A percentile compares a stretch with the other conserved stretches of the same genome.
These are phyloP conservation scores for Aspergillus felis DNA, from an alignment of 2,329 filamentous ascomycete species.

Conservation along the genomic window DNA sequence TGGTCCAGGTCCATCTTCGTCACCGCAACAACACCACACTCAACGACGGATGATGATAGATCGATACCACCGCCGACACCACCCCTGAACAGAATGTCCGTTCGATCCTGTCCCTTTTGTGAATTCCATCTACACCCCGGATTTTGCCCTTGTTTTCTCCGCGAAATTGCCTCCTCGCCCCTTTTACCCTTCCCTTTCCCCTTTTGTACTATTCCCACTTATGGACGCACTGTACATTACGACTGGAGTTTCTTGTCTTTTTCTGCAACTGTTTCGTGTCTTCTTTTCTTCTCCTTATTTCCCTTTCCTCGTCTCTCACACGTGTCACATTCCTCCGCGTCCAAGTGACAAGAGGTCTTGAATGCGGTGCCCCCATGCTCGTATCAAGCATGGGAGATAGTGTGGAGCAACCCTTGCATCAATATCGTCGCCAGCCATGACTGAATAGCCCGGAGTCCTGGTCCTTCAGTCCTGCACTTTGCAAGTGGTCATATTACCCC, in stretches of 20 bases:
- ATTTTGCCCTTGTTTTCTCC: not conserved
- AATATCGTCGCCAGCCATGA: not conserved
- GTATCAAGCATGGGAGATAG: slow-evolving; percentile 2
- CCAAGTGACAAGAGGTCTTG: not conserved
- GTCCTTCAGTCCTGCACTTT: not conserved
- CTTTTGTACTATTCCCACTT: not conserved
- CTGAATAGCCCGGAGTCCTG: not conserved
- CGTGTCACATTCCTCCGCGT: slow-evolving; percentile 13
- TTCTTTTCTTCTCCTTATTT: slow-evolving; percentile 5
- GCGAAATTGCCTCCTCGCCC: not conserved
- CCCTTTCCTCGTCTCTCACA: slow-evolving; percentile 7
- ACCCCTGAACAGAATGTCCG: not conserved
- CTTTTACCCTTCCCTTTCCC: slow-evolving; percentile 1
- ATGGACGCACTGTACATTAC: not conserved
- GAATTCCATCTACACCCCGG: not conserved
- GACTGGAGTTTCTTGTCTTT: not conserved
- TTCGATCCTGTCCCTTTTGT: not conserved
- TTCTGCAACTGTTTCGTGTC: not conserved
- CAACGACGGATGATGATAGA: not conserved
- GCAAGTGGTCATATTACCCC: not conserved
- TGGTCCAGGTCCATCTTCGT: not conserved
- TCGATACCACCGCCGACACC: not conserved
- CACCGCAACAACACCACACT: not conserved
- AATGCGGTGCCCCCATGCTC: not conserved
- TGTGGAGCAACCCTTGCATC: not conserved